phyloP scores from a whole-genome alignment of 2,329 filamentous ascomycete genomes.

The Neospermospora avenae region DNA sequence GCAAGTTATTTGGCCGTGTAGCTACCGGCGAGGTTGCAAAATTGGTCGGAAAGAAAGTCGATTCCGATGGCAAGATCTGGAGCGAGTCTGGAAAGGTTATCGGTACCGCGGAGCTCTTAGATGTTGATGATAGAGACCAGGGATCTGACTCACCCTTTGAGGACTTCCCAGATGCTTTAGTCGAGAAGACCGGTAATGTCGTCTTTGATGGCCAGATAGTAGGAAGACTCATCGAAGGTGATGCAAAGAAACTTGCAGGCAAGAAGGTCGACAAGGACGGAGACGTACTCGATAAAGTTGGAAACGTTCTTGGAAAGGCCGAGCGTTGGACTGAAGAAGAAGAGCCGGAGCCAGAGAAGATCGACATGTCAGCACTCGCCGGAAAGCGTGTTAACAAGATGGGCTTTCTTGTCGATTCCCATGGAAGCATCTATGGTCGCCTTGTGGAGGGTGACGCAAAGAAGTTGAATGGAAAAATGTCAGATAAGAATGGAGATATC shows the following conservation, averaged over 20 bases:
- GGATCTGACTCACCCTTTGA: constrained; percentile 52
- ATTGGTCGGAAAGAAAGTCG: constrained; percentile 60
- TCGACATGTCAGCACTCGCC: constrained; percentile 60
- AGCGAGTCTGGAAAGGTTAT: constrained; percentile 66
- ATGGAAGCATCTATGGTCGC: constrained; percentile 57
- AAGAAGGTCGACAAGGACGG: constrained; percentile 67
- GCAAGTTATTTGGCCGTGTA: constrained; percentile 57
- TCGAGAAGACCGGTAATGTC: constrained; percentile 53
- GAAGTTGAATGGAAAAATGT: constrained; percentile 64
- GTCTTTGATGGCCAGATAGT: constrained; percentile 50
- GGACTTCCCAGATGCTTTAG: constrained; percentile 52
- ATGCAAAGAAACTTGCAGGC: constrained; percentile 60
- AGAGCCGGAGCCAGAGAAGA: constrained; percentile 43
- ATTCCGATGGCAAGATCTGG: constrained; percentile 68
- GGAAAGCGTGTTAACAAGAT: constrained; percentile 71
- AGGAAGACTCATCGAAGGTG: constrained; percentile 62
- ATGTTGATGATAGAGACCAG: constrained; percentile 51
- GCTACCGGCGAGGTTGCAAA: constrained; percentile 61
- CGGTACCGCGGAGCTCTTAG: constrained; percentile 63
- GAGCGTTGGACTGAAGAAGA: constrained; percentile 61
- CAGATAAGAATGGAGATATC: constrained; percentile 68
- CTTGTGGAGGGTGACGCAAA: constrained; percentile 65
- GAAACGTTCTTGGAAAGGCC: constrained; percentile 63
- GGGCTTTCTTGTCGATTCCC: constrained; percentile 56
- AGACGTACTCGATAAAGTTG: constrained; percentile 64